phyloP scores from a whole-genome alignment of 2,329 filamentous ascomycete species.

The Dactylellina haptotyla region DNA sequence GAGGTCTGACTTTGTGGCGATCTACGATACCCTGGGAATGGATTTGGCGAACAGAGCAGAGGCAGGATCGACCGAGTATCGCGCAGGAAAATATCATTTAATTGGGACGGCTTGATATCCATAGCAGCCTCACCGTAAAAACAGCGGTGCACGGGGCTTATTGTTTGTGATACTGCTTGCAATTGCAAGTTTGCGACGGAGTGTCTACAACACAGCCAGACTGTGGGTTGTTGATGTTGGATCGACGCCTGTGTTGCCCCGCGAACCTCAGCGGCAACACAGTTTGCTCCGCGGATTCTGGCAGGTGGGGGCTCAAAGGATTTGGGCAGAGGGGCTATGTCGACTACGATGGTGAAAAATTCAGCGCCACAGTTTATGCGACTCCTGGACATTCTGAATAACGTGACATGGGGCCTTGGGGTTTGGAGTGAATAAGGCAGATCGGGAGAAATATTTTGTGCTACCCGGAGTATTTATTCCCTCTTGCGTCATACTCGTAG shows the following conservation, averaged over 20 bases:
- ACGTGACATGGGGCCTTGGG: conserved; percentile 30
- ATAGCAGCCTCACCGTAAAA: too few relatives aligned
- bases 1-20: too few relatives aligned
- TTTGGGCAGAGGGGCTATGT: conserved; percentile 14
- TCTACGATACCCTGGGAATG: too few relatives aligned
- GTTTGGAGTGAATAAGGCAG: conserved; percentile 21
- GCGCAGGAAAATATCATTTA: too few relatives aligned
- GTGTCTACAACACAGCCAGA: conserved; percentile 10
- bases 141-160: too few relatives aligned
- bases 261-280: conserved; percentile 34
- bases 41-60: too few relatives aligned
- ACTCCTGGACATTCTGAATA: conserved; percentile 24
- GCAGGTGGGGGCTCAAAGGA: not conserved
- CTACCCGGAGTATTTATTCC: not conserved
- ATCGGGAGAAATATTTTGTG: not conserved
- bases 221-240: conserved; percentile 42
- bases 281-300: conserved; percentile 4
- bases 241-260: conserved; percentile 4
- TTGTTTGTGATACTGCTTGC: too few relatives aligned
- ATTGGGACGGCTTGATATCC: too few relatives aligned
- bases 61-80: too few relatives aligned
- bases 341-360: not conserved
- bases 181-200: too few relatives aligned
- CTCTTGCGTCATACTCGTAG: conserved; percentile 22
- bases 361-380: conserved; percentile 46